phyloP scores from a whole-genome alignment of 306 rosid species.

The Prunus mongolica region DNA sequence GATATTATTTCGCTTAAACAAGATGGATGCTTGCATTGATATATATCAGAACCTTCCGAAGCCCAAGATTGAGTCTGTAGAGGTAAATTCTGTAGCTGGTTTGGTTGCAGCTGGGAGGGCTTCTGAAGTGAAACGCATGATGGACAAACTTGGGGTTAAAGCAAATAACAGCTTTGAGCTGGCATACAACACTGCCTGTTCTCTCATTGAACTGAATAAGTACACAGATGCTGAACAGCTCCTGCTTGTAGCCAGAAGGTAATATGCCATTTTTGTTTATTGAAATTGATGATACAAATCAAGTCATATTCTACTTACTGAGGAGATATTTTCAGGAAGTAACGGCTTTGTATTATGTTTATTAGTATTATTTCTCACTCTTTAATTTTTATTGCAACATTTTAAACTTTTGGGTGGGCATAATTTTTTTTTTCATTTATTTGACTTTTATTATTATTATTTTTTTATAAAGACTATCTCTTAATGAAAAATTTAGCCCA shows the following conservation, averaged over 20 bases:
- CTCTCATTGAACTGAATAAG: conserved; percentile 66
- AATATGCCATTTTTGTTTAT: conserved; percentile 20
- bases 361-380: neutral
- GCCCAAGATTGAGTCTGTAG: conserved; percentile 74
- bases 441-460: neutral
- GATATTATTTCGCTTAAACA: conserved; percentile 83
- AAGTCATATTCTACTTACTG: conserved; percentile 11
- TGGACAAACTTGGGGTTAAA: conserved; percentile 70
- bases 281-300: conserved; percentile 13
- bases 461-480: neutral
- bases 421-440: neutral
- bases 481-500: neutral
- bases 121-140: conserved; percentile 68
- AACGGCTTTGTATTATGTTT: neutral
- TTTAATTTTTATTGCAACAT: neutral
- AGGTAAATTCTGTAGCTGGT: conserved; percentile 77
- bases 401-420: neutral
- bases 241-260: conserved; percentile 83
- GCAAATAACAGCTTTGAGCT: conserved; percentile 89
- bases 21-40: conserved; percentile 86
- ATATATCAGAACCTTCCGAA: conserved; percentile 80
- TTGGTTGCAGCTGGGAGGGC: conserved; percentile 83
- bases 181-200: conserved; percentile 91
- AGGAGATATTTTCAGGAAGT: neutral
- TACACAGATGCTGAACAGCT: conserved; percentile 87